A percentile compares a stretch with the other conserved stretches of the same genome.
Conservation (phyloP, 768 basidiomycete genomes). For the Ramaria rubella region DNA sequence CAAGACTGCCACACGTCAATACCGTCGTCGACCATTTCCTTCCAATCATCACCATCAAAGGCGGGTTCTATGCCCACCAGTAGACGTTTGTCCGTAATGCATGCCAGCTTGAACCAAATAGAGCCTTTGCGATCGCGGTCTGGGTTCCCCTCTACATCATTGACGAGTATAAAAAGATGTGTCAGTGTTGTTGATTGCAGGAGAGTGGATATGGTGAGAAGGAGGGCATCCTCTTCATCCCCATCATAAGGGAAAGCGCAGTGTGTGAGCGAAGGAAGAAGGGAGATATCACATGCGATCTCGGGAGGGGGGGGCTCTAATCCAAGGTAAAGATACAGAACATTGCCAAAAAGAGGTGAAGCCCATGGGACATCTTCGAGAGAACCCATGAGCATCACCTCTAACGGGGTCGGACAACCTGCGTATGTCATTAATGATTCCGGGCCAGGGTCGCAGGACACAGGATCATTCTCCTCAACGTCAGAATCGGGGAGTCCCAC, state of each 20-base stretch:
- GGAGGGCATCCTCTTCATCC: constrained; percentile 3
- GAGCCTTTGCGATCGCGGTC: constrained; percentile 3
- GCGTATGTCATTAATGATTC: neutral
- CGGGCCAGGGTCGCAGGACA: neutral
- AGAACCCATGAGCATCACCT: constrained; percentile 2
- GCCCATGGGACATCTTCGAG: constrained; percentile 10
- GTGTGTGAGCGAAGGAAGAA: constrained; percentile 1
- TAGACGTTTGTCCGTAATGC: neutral
- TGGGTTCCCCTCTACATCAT: neutral
- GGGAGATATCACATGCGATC: constrained; percentile 1
- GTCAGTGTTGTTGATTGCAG: neutral
- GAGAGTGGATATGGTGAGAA: neutral
- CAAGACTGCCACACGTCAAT: neutral
- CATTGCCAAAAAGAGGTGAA: neutral
- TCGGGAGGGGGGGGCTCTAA: constrained; percentile 5
- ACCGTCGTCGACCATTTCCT: neutral
- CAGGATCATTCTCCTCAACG: neutral
- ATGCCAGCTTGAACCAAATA: constrained; percentile 3
- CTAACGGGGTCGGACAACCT: neutral
- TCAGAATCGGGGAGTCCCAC: neutral
- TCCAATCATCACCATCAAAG: constrained; percentile 7
- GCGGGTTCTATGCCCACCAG: constrained; percentile 5
- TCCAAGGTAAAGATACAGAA: constrained; percentile 4
- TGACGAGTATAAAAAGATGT: constrained; percentile 4
- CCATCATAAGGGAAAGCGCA: constrained; percentile 10